Conservation (phyloP, 2,329 filamentous ascomycete species). For the Microdochium bolleyi region DNA sequence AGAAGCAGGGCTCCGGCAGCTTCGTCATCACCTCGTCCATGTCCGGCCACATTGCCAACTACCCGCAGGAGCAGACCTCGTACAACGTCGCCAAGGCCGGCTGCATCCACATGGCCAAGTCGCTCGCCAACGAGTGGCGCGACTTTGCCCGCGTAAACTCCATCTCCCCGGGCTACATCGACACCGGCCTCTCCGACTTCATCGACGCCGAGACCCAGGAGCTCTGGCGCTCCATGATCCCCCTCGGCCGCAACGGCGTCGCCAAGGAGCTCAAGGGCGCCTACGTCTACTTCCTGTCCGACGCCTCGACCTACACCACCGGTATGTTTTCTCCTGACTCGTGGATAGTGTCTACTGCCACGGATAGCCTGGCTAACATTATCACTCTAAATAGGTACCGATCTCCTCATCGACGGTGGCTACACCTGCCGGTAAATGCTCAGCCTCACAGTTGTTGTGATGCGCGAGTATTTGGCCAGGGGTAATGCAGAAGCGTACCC, state of each 20-base stretch:
- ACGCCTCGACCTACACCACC: slow-evolving; percentile 58
- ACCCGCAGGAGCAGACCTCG: slow-evolving; percentile 54
- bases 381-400: slow-evolving; percentile 14
- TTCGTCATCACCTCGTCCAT: slow-evolving; percentile 60
- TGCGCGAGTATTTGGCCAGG: background rate
- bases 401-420: slow-evolving; percentile 40
- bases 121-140: slow-evolving; percentile 52
- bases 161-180: slow-evolving; percentile 55
- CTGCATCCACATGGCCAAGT: slow-evolving; percentile 29
- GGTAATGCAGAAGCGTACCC: no score
- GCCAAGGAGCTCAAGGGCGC: slow-evolving; percentile 62
- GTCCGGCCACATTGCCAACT: slow-evolving; percentile 59
- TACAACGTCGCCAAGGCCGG: slow-evolving; percentile 54
- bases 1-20: slow-evolving; percentile 50
- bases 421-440: slow-evolving; percentile 25
- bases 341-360: background rate
- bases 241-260: slow-evolving; percentile 46
- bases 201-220: slow-evolving; percentile 18
- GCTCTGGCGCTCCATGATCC: slow-evolving; percentile 23
- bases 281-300: slow-evolving; percentile 58
- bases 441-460: background rate
- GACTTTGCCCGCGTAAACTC: slow-evolving; percentile 54
- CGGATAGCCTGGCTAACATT: background rate
- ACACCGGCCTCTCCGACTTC: slow-evolving; percentile 34
- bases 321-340: slow-evolving; percentile 22